These are phyloP conservation scores for Microbotryum violaceum DNA, from an alignment of 1,284 basidiomycete genomes.

Conservation along the genomic window DNA sequence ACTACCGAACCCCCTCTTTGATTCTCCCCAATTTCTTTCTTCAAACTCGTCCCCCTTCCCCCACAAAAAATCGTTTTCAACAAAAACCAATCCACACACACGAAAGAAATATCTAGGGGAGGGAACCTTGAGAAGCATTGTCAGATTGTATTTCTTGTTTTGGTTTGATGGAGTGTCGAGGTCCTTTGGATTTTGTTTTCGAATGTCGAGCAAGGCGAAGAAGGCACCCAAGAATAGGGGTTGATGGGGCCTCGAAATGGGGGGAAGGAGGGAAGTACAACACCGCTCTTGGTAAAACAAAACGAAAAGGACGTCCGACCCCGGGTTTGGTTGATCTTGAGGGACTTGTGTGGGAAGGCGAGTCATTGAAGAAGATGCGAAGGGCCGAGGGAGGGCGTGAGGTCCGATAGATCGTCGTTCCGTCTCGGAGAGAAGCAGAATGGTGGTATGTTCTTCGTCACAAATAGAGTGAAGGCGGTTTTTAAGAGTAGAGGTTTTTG, in stretches of 20 bases:
- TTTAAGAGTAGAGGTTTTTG: no score
- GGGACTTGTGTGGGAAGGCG: background rate
- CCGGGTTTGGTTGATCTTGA: background rate
- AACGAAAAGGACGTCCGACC: background rate
- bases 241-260: background rate
- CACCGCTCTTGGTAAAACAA: background rate
- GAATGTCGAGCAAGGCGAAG: background rate
- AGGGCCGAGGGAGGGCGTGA: background rate
- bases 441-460: background rate
- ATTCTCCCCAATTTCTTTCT: background rate
- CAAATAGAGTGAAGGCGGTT: no score
- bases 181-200: background rate
- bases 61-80: background rate
- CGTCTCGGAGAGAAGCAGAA: background rate
- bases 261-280: background rate
- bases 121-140: background rate
- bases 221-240: background rate
- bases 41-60: background rate
- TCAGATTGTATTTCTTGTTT: background rate
- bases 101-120: background rate
- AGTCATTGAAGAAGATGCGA: background rate
- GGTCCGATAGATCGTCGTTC: background rate
- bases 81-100: background rate
- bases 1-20: background rate
- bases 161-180: background rate